phyloP scores from a whole-genome alignment of 2,329 filamentous ascomycete genomes.

The Coniochaeta sp. region DNA sequence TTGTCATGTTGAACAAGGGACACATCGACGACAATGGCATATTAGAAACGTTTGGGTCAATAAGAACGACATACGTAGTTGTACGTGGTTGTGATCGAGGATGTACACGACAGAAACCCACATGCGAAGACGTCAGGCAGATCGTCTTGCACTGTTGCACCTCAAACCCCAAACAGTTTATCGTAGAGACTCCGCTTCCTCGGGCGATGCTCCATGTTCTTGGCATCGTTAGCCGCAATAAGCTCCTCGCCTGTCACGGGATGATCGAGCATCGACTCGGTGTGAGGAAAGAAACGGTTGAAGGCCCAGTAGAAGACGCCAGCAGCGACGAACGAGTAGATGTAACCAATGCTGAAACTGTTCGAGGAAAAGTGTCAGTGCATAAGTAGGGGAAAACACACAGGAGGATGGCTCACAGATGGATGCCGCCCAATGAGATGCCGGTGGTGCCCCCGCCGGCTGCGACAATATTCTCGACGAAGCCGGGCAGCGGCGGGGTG shows the following conservation, averaged over 20 bases:
- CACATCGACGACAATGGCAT: too few relatives aligned
- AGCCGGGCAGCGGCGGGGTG: slow-evolving; percentile 3
- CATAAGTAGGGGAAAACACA: not conserved
- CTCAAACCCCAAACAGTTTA: not conserved
- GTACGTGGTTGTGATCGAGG: too few relatives aligned
- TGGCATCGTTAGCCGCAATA: slow-evolving; percentile 2
- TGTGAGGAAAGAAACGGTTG: slow-evolving; percentile 1
- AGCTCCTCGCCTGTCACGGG: not conserved
- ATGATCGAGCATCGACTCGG: slow-evolving; percentile 1
- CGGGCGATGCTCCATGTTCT: not conserved
- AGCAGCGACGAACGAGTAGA: slow-evolving; percentile 1
- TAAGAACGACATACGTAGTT: too few relatives aligned
- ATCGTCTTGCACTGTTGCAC: too few relatives aligned
- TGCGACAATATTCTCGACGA: slow-evolving; percentile 3
- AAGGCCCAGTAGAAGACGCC: slow-evolving; percentile 2
- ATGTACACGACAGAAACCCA: too few relatives aligned
- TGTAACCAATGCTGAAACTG: slow-evolving; percentile 2
- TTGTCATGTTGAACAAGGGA: too few relatives aligned
- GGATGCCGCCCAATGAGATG: not conserved
- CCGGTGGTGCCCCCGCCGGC: not conserved
- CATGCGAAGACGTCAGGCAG: too few relatives aligned
- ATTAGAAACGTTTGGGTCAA: too few relatives aligned
- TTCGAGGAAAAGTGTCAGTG: not conserved
- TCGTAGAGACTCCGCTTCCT: not conserved
- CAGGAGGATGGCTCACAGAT: not conserved